A percentile compares a stretch with the other conserved stretches of the same genome.
These are phyloP conservation scores for Backusella circina DNA, from an alignment of 192 early-diverging fungal species.

Conservation along the genomic window DNA sequence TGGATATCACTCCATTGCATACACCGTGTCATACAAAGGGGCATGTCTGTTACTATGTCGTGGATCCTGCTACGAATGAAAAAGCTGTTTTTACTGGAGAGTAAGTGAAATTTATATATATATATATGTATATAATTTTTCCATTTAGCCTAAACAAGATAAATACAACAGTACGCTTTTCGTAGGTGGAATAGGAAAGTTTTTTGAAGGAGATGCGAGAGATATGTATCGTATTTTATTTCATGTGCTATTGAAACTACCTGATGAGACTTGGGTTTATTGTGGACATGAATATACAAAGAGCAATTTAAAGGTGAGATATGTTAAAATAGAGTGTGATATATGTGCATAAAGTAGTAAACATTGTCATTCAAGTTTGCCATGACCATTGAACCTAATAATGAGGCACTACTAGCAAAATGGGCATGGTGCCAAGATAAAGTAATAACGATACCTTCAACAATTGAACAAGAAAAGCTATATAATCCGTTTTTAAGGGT, in stretches of 20 bases:
- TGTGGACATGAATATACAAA: constrained; percentile 59
- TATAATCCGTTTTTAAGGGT: constrained; percentile 93
- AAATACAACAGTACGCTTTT: constrained; percentile 41
- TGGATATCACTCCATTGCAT: constrained; percentile 68
- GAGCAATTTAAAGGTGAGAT: constrained; percentile 43
- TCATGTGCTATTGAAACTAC: constrained; percentile 49
- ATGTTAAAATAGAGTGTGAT: no score
- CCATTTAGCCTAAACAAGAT: not conserved
- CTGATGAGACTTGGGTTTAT: constrained; percentile 59
- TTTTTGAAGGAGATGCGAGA: constrained; percentile 54
- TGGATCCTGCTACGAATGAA: constrained; percentile 53
- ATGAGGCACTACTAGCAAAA: constrained; percentile 64
- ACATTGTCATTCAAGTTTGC: constrained; percentile 57
- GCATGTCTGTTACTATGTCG: constrained; percentile 81
- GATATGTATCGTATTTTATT: constrained; percentile 58
- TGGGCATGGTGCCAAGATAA: constrained; percentile 55
- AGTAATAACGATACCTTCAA: constrained; percentile 68
- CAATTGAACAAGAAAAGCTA: constrained; percentile 81
- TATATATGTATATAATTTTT: no score
- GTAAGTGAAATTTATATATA: constrained; percentile 6
- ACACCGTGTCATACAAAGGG: constrained; percentile 89
- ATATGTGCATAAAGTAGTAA: not conserved
- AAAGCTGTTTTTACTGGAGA: constrained; percentile 83
- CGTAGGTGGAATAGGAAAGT: constrained; percentile 52
- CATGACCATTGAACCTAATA: constrained; percentile 69